These are phyloP conservation scores for Trichoderma lentiforme DNA, from an alignment of 2,329 filamentous ascomycete genomes.

Conservation along the genomic window DNA sequence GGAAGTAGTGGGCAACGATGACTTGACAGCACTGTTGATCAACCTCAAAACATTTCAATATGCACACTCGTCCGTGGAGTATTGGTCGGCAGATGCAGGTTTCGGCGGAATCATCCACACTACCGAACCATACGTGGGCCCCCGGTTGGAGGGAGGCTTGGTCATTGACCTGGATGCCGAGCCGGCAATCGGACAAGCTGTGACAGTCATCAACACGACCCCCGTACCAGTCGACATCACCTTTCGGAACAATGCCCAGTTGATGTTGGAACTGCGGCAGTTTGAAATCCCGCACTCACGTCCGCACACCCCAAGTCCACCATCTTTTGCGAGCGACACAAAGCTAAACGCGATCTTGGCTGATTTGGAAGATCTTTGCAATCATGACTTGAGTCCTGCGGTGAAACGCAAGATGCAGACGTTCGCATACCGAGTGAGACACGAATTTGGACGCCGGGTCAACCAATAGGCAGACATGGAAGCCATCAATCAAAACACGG, in stretches of 20 bases:
- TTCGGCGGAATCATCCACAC: background rate
- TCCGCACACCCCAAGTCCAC: no score
- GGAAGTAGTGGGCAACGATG: background rate
- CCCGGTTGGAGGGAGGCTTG: background rate
- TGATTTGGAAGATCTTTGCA: no score
- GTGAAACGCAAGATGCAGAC: no score
- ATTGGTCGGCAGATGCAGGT: background rate
- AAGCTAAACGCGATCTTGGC: no score
- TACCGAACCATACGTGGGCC: background rate
- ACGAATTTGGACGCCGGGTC: no score
- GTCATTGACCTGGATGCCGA: background rate
- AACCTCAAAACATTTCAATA: background rate
- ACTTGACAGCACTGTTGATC: background rate
- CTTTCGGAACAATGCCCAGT: background rate
- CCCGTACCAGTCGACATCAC: background rate
- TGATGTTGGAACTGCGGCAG: background rate
- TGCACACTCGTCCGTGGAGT: background rate
- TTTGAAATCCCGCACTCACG: background rate
- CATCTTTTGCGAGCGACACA: no score
- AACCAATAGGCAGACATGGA: background rate
- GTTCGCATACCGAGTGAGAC: no score
- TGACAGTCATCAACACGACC: background rate
- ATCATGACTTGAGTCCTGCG: no score
- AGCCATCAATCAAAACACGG: background rate
- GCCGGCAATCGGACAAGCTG: background rate